Conservation (phyloP, 2,329 filamentous ascomycete genomes). For the Cladophialophora psammophila region DNA sequence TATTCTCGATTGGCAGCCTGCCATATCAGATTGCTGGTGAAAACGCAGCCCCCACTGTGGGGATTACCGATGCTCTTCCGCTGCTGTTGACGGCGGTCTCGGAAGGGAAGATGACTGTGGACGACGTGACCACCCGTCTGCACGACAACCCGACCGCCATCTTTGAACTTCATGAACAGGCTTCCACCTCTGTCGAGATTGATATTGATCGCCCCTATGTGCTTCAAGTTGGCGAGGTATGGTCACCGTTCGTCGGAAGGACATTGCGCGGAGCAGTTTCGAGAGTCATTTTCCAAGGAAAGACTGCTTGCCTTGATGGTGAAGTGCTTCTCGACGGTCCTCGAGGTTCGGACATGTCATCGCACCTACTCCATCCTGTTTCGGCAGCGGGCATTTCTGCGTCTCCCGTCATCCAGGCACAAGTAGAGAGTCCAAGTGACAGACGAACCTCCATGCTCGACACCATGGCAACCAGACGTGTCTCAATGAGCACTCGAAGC, state of each 20-base stretch:
- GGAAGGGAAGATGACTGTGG: slow-evolving; percentile 74
- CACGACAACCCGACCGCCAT: slow-evolving; percentile 82
- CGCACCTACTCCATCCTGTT: slow-evolving; percentile 60
- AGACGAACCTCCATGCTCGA: slow-evolving; percentile 37
- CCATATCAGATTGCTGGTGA: slow-evolving; percentile 75
- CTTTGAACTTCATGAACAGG: slow-evolving; percentile 81
- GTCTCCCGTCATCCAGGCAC: slow-evolving; percentile 49
- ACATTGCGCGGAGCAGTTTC: slow-evolving; percentile 73
- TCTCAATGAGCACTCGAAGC: slow-evolving; percentile 37
- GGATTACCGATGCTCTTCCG: slow-evolving; percentile 76
- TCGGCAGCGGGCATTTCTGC: slow-evolving; percentile 63
- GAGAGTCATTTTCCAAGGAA: slow-evolving; percentile 76
- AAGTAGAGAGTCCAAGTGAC: slow-evolving; percentile 48
- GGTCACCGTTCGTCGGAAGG: slow-evolving; percentile 77
- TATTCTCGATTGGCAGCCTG: slow-evolving; percentile 79
- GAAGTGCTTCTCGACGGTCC: slow-evolving; percentile 63
- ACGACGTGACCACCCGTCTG: slow-evolving; percentile 74
- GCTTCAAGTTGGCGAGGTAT: slow-evolving; percentile 60
- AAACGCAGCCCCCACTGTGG: slow-evolving; percentile 66
- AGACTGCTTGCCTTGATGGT: slow-evolving; percentile 77
- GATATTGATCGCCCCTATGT: slow-evolving; percentile 76
- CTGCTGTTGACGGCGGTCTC: slow-evolving; percentile 77
- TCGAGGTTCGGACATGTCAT: slow-evolving; percentile 78
- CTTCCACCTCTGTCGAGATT: slow-evolving; percentile 75
- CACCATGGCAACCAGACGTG: slow-evolving; percentile 26